Base-by-base conservation (phyloP, 495 filamentous ascomycete species). In the Penicillium canariense region DNA sequence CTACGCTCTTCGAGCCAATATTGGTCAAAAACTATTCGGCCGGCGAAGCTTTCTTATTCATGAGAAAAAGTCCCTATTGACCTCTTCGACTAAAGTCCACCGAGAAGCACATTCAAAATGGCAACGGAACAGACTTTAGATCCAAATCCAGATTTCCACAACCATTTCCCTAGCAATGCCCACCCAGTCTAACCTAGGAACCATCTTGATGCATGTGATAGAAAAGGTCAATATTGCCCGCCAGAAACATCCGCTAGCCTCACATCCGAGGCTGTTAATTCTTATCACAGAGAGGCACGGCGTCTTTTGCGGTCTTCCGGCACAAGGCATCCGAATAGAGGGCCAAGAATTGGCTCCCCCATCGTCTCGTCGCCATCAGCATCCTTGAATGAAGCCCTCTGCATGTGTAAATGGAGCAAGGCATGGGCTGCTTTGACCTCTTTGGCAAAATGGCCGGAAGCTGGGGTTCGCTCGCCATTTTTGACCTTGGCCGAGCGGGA, bases 351-450 rank as follows among this genome's bases (percentile, higher is more conserved):
- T 10, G 34, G 25, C 11, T 32, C 25, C 30, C 48, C 55, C 55
- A 56, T 31, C 11, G 44, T 3, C 38, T 54, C 30, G 11, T 58
- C 55, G 31, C 44, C 47, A 40, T 54, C 63, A 11, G 15, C 30
- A 22, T 49, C 40, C 11, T 36, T 27, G 2, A 40, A 47, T 3
- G 44, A 53, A 7, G 61, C 61, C 63, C 80, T 74, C 56, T 76
- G 72, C 58, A 77, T 77, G 44, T 79, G 76, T 42, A 85, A 65
- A 57, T 76, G 77, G 59, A 86, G 68, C 53, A 86, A 65, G 40
- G 81, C 69, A 64, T 81, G 71, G 17, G 83, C 83, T 4, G 83
- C 83, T 47, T 77, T 80, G 57, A 82, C 77, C 56, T 83, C 81
- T 18, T 56, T 48, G 1, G 50, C 47, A 27, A 68, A 63, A 2